These are phyloP conservation scores for Quercus agrifolia DNA, from an alignment of 306 rosid genomes.

Conservation along the genomic window DNA sequence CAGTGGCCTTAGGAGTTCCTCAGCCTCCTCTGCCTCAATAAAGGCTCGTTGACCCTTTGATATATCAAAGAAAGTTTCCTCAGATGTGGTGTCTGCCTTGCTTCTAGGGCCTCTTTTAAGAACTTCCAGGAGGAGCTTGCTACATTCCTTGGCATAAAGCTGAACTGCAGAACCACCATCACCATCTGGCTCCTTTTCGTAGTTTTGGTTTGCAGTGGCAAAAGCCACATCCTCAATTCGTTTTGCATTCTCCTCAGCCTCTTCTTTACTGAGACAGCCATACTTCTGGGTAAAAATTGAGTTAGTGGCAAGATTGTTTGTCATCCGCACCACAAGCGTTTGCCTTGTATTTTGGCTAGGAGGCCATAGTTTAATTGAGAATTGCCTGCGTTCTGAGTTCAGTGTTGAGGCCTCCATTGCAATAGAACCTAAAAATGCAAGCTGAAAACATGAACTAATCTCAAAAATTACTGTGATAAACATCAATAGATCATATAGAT, in stretches of 20 bases:
- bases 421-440: constrained; percentile 34
- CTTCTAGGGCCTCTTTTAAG: constrained; percentile 58
- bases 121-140: constrained; percentile 74
- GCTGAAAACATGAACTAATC: background rate
- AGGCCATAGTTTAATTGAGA: constrained; percentile 95
- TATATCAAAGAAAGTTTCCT: constrained; percentile 65
- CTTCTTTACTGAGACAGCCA: constrained; percentile 60
- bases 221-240: constrained; percentile 78
- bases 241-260: constrained; percentile 81
- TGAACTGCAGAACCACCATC: constrained; percentile 98
- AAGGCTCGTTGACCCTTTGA: constrained; percentile 72
- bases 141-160: constrained; percentile 92
- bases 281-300: constrained; percentile 87
- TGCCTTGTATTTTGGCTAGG: constrained; percentile 89
- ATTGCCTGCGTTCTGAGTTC: constrained; percentile 54
- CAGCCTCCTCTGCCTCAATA: constrained; percentile 81
- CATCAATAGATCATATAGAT: background rate
- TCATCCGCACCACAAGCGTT: constrained; percentile 83
- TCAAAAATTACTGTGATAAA: background rate
- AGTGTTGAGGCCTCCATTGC: constrained; percentile 49
- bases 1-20: constrained; percentile 64
- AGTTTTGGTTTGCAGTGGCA: constrained; percentile 57
- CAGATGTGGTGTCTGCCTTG: constrained; percentile 34
- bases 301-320: constrained; percentile 65
- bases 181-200: constrained; percentile 84